Conservation (phyloP, 495 filamentous ascomycete genomes). For the Cudoniella acicularis region DNA sequence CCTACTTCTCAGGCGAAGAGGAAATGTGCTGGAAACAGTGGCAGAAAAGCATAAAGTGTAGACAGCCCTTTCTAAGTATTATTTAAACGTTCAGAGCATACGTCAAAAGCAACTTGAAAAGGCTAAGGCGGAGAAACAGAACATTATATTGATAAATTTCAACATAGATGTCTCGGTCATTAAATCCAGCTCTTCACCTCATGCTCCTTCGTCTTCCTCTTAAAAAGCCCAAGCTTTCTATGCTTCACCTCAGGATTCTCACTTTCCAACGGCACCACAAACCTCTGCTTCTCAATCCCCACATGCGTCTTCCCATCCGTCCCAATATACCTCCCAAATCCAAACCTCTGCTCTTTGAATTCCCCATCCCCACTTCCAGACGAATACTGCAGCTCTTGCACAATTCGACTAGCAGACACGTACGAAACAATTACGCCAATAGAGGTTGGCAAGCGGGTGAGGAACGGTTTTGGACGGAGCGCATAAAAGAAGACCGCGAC, state of each 20-base stretch:
- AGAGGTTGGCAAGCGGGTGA: conserved; percentile 37
- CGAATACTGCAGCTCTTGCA: conserved; percentile 18
- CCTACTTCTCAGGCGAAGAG: no score
- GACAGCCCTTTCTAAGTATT: no score
- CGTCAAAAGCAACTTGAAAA: no score
- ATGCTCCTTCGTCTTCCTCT: not conserved
- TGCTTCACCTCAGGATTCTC: conserved; percentile 14
- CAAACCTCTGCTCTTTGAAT: conserved; percentile 26
- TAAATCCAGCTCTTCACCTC: conserved; percentile 12
- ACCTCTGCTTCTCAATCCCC: conserved; percentile 38
- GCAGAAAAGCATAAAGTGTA: no score
- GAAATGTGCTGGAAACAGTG: no score
- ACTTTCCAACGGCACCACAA: conserved; percentile 28
- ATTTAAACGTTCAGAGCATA: no score
- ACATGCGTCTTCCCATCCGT: conserved; percentile 38
- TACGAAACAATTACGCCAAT: conserved; percentile 36
- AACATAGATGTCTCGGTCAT: conserved; percentile 1
- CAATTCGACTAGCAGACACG: conserved; percentile 25
- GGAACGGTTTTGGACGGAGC: conserved; percentile 24
- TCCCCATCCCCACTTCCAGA: not conserved
- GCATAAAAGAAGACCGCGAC: conserved; percentile 33
- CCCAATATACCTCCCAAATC: conserved; percentile 40
- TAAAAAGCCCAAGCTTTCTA: not conserved
- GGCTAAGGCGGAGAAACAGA: no score
- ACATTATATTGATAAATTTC: not conserved